These are phyloP conservation scores for Leucogyrophana mollusca DNA, from an alignment of 768 basidiomycete species.

Conservation along the genomic window DNA sequence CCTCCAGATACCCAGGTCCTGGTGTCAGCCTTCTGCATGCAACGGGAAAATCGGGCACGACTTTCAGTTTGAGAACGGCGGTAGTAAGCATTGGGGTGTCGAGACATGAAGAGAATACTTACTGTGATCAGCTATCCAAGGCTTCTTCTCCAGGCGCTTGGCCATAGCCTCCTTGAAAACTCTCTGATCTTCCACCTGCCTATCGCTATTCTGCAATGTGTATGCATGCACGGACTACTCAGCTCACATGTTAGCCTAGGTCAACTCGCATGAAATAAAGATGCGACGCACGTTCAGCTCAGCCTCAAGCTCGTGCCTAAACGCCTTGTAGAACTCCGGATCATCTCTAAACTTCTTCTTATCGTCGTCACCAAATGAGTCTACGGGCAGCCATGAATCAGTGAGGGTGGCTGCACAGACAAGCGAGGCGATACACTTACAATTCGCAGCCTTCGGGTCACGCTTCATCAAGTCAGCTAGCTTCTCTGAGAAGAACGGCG, in stretches of 20 bases:
- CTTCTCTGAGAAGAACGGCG: constrained; percentile 41
- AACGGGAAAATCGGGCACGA: constrained; percentile 59
- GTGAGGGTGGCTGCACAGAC: too few relatives aligned
- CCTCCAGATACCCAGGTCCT: constrained; percentile 67
- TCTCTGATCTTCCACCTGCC: constrained; percentile 34
- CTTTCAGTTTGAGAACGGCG: constrained; percentile 15
- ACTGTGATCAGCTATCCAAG: constrained; percentile 60
- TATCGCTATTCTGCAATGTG: constrained; percentile 38
- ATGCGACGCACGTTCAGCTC: constrained; percentile 44
- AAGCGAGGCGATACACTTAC: constrained; percentile 25
- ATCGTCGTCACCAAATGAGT: constrained; percentile 51
- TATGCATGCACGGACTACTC: constrained; percentile 40
- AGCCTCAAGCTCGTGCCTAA: constrained; percentile 46
- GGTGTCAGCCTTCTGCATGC: constrained; percentile 65
- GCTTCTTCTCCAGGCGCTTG: constrained; percentile 50
- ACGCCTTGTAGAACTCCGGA: constrained; percentile 44
- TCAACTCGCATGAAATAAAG: too few relatives aligned
- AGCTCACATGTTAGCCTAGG: too few relatives aligned
- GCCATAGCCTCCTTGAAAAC: constrained; percentile 47
- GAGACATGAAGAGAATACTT: constrained; percentile 9
- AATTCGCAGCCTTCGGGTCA: constrained; percentile 37
- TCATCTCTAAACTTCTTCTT: constrained; percentile 51
- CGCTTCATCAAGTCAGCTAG: constrained; percentile 39
- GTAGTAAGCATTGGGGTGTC: not conserved
- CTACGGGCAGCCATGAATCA: constrained; percentile 32